Evolutionary conservation across 2,329 filamentous ascomycete species (phyloP).

Genomic region (Fragosphaeria purpurea): DNA sequence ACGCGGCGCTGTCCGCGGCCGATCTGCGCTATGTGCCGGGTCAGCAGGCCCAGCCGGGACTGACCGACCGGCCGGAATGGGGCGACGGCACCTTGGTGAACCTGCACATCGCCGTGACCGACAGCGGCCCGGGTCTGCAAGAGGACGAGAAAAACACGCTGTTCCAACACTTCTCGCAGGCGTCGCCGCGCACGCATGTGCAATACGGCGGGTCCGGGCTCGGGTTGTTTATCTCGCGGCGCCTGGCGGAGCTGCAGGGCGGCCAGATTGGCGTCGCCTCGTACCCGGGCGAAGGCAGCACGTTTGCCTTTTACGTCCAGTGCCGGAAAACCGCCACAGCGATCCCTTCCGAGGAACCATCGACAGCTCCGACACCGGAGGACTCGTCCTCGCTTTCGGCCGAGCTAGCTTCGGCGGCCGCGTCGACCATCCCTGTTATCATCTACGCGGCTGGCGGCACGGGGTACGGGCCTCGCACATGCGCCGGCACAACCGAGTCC

Average conservation of each 20-base stretch:
- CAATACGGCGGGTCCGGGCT: conserved; percentile 71
- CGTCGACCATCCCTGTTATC: conserved; percentile 9
- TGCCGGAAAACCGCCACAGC: conserved; percentile 37
- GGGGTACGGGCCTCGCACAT: background rate
- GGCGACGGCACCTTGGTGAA: conserved; percentile 61
- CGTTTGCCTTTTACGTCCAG: conserved; percentile 68
- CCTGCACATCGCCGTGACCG: conserved; percentile 61
- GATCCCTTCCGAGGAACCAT: too few relatives aligned
- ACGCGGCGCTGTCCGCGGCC: conserved; percentile 6
- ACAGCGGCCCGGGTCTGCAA: conserved; percentile 62
- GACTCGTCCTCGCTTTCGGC: conserved; percentile 21
- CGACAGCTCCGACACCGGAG: conserved; percentile 2
- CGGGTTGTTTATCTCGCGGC: conserved; percentile 67
- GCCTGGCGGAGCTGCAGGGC: conserved; percentile 66
- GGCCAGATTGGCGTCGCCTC: conserved; percentile 68
- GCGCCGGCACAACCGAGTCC: background rate
- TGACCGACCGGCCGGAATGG: conserved; percentile 50
- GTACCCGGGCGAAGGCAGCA: conserved; percentile 57
- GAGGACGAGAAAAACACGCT: conserved; percentile 61
- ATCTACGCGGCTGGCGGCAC: background rate
- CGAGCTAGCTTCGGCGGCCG: conserved; percentile 4
- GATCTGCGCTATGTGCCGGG: conserved; percentile 41
- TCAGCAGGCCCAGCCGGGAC: conserved; percentile 17
- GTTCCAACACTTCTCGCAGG: conserved; percentile 72
- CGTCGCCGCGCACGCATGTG: conserved; percentile 63